These are phyloP conservation scores for Pythium biforme DNA, from an alignment of 352 stramenopile genomes.

Conservation along the genomic window DNA sequence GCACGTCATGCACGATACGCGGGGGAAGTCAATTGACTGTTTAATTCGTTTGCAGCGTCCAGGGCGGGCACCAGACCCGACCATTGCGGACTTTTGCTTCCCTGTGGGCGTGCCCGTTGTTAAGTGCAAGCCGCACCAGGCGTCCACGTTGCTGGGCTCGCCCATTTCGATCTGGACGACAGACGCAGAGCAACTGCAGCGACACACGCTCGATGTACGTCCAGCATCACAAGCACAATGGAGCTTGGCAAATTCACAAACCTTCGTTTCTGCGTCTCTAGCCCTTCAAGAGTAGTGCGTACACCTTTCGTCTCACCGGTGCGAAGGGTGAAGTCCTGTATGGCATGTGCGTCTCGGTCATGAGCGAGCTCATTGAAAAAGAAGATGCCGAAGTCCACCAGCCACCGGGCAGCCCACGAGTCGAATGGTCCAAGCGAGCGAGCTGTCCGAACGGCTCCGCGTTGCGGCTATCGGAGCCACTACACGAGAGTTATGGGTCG, in stretches of 20 bases:
- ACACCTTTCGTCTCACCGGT: conserved; percentile 82
- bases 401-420: conserved; percentile 23
- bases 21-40: no score
- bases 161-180: conserved; percentile 73
- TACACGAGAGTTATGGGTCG: conserved; percentile 10
- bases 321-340: conserved; percentile 83
- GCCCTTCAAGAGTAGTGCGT: conserved; percentile 60
- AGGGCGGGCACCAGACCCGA: conserved; percentile 38
- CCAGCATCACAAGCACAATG: background rate
- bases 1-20: no score
- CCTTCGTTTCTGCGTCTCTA: conserved; percentile 10
- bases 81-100: conserved; percentile 81
- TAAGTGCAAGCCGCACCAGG: conserved; percentile 57
- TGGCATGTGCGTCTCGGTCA: conserved; percentile 70
- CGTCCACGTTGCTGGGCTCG: conserved; percentile 40
- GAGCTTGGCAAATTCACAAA: background rate
- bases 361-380: conserved; percentile 40
- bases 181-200: conserved; percentile 55
- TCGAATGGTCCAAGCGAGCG: conserved; percentile 33
- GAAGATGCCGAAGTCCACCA: conserved; percentile 4
- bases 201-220: conserved; percentile 60
- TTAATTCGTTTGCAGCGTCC: conserved; percentile 14
- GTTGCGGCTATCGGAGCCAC: conserved; percentile 9
- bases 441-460: conserved; percentile 33
- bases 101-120: conserved; percentile 64